Evolutionary conservation across 2,329 filamentous ascomycete species (phyloP).

Genomic region (Ceratocystis alfenasii): DNA sequence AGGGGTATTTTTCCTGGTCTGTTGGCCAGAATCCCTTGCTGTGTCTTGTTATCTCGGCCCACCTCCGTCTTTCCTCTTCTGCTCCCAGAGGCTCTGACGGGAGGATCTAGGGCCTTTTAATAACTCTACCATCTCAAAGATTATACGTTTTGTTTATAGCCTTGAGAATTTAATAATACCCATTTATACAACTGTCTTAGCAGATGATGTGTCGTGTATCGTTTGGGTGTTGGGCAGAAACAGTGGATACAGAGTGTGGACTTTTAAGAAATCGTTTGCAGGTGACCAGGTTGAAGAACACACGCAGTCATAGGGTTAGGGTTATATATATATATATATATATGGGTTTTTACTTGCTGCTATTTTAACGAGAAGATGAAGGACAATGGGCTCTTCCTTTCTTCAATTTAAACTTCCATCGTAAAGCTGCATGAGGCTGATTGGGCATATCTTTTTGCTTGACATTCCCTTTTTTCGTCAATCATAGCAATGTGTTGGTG

Average conservation of each 20-base stretch:
- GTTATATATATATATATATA: too few relatives aligned
- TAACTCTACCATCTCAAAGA: neutral
- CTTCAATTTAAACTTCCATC: too few relatives aligned
- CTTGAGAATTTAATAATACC: constrained; percentile 5
- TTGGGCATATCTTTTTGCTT: neutral
- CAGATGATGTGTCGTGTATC: neutral
- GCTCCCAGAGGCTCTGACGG: neutral
- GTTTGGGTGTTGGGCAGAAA: neutral
- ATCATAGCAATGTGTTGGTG: neutral
- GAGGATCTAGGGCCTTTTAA: neutral
- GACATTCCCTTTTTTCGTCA: too few relatives aligned
- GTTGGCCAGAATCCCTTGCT: neutral
- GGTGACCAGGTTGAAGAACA: too few relatives aligned
- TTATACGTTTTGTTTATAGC: neutral
- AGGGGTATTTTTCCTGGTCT: neutral
- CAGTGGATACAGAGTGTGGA: too few relatives aligned
- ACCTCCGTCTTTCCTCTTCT: neutral
- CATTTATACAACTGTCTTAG: neutral
- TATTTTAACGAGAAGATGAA: too few relatives aligned
- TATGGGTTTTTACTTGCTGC: too few relatives aligned
- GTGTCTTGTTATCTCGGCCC: neutral
- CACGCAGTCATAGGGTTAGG: too few relatives aligned
- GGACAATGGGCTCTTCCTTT: too few relatives aligned
- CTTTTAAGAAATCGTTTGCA: too few relatives aligned
- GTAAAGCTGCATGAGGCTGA: too few relatives aligned